A percentile compares a stretch with the other conserved stretches of the same genome.
phyloP scores from a whole-genome alignment of 345 rosid genomes.

The Acer campestre region DNA sequence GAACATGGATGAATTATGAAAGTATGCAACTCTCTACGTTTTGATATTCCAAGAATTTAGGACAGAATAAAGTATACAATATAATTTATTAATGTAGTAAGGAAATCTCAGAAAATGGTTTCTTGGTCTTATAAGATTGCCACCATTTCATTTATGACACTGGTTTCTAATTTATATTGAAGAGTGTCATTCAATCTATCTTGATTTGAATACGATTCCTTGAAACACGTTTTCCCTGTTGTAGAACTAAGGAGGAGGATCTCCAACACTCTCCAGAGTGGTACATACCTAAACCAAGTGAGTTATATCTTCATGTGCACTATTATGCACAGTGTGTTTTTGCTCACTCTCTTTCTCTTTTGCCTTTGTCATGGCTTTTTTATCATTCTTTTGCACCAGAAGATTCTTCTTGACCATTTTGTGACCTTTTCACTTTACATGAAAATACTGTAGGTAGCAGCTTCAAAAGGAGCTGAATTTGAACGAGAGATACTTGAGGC shows the following conservation, averaged over 20 bases:
- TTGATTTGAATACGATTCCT: slow-evolving; percentile 6
- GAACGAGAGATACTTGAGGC: slow-evolving; percentile 78
- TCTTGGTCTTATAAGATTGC: not conserved
- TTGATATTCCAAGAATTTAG: not conserved
- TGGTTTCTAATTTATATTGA: not conserved
- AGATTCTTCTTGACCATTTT: slow-evolving; percentile 8
- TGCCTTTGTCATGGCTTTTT: not conserved
- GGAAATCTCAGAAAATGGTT: not conserved
- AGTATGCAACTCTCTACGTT: not conserved
- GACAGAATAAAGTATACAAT: slow-evolving; percentile 1
- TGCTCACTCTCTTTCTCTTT: not conserved
- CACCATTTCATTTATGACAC: not conserved
- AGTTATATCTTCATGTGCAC: slow-evolving; percentile 25
- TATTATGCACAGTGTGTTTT: not conserved
- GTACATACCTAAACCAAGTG: slow-evolving; percentile 54
- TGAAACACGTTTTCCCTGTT: slow-evolving; percentile 26
- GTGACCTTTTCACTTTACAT: slow-evolving; percentile 18
- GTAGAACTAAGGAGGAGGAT: slow-evolving; percentile 71
- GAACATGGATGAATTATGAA: not conserved
- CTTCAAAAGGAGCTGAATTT: slow-evolving; percentile 68
- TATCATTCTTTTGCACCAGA: not conserved
- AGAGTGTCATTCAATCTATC: not conserved
- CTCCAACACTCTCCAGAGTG: slow-evolving; percentile 41
- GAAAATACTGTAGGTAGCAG: slow-evolving; percentile 45
- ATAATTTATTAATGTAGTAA: not conserved